These are phyloP conservation scores for Salvia sclarea DNA, from an alignment of 305 asterid species.

Conservation along the genomic window DNA sequence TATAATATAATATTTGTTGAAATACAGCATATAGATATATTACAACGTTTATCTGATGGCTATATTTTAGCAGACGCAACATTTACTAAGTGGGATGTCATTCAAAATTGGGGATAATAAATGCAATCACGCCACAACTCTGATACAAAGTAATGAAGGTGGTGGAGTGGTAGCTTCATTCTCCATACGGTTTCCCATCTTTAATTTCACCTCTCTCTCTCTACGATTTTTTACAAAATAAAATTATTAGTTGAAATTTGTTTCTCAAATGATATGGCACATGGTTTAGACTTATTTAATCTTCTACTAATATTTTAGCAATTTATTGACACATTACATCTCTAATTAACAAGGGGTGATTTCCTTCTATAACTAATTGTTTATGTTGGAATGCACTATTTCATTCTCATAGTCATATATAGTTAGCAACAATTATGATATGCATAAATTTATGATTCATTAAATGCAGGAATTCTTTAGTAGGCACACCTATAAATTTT, in stretches of 20 bases:
- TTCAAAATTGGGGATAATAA: slow-evolving; percentile 15
- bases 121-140: slow-evolving; percentile 23
- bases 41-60: not conserved
- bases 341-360: not conserved
- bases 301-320: no score
- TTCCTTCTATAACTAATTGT: no score
- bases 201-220: no score
- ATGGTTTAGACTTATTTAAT: not conserved
- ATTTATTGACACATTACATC: not conserved
- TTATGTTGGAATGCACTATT: no score
- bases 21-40: not conserved
- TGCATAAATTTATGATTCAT: not conserved
- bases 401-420: no score
- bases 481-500: slow-evolving; percentile 33
- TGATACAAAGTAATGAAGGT: slow-evolving; percentile 15
- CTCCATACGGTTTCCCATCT: not conserved
- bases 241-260: no score
- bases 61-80: not conserved
- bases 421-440: not conserved
- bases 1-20: not conserved
- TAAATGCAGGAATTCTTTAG: slow-evolving; percentile 27
- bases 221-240: no score
- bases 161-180: slow-evolving; percentile 28
- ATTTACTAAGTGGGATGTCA: not conserved
- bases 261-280: not conserved